Evolutionary conservation across 2,329 filamentous ascomycete genomes (phyloP), one percentile per base, ranked within the genome.

Genomic region (Cladosporium sp.): DNA sequence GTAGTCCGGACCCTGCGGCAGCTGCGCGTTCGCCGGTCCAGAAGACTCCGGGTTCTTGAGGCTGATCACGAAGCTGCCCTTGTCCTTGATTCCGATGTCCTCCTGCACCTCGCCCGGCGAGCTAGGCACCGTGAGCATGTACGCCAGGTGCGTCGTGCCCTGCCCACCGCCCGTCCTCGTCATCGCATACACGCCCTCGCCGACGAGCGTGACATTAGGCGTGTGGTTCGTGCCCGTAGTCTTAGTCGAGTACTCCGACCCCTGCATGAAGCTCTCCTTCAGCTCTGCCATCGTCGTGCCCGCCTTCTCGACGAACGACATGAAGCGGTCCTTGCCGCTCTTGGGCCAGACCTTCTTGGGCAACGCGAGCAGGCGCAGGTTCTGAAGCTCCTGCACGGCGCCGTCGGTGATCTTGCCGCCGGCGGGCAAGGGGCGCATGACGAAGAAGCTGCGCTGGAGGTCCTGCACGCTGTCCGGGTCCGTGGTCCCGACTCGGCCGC

Each of bases 271-370:
- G 5, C 79, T 78, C 3, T 87, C 82, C 62, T 85, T 86, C n/a
- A 95, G 74, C 6, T 85, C 77, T 22, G 83, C 74, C 61, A 90
- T 83, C 0, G 80, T 81, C 0, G 77, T 74, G 5, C 81, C 78
- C 0, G 81, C 74, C 68, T 91, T 91, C 65, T 95, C 87, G 1
- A 95, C 87, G 67, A 95, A 95, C 1, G 81, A 81, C 77, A 93
- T 85, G 71, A 89, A 91, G 9, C 82, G 75, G 59, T 95, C 88
- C 9, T 72, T 68, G 51, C 80, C 79, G 16, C 79, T 85, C 49
- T 79, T 78, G 0, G 90, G 90, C 9, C 93, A 80, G 2, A 82
- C 80, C 68, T 95, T 95, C 72, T 95, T 95, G 0, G 90, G 90
- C 14, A 96, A 71, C 1, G 85, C 83, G 48, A 95, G 74, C 3